Conservation (phyloP, 2,329 filamentous ascomycete genomes). For the Stagonosporopsis cucurbitacearum region DNA sequence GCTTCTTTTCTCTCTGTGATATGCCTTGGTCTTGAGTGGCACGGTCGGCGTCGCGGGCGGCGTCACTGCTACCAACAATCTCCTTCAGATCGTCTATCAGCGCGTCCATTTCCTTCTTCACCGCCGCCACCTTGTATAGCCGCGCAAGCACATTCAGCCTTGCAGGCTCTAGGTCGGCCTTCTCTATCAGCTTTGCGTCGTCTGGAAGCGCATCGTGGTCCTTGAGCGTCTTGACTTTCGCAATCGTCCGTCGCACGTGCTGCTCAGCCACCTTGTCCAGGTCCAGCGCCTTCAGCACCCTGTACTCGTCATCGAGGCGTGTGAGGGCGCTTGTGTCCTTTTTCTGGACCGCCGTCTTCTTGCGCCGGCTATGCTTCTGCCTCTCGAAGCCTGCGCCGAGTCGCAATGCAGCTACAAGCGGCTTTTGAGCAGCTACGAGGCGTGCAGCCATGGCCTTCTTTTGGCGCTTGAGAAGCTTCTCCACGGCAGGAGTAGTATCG, state of each 20-base stretch:
- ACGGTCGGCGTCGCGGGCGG: not conserved
- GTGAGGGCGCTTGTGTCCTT: constrained; percentile 57
- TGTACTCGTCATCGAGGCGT: constrained; percentile 68
- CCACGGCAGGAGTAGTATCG: constrained; percentile 1
- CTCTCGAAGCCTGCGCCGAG: constrained; percentile 77
- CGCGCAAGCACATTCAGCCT: constrained; percentile 65
- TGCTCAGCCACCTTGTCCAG: constrained; percentile 57
- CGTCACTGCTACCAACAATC: constrained; percentile 37
- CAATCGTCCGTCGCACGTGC: constrained; percentile 63
- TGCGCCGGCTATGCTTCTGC: constrained; percentile 72
- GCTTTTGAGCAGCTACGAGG: constrained; percentile 62
- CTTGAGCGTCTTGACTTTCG: constrained; percentile 63
- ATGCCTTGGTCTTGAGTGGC: constrained; percentile 15
- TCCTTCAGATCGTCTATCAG: constrained; percentile 52
- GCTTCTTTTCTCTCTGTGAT: constrained; percentile 27
- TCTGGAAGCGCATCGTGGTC: constrained; percentile 57
- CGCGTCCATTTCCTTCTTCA: constrained; percentile 61
- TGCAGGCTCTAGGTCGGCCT: constrained; percentile 52
- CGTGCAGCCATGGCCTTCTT: constrained; percentile 48
- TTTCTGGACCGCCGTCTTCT: constrained; percentile 60
- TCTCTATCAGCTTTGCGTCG: constrained; percentile 45
- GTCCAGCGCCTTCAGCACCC: constrained; percentile 64
- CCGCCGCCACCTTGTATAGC: constrained; percentile 65
- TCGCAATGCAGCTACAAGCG: constrained; percentile 70
- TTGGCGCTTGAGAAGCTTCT: constrained; percentile 23